A percentile compares a stretch with the other conserved stretches of the same genome.
phyloP scores from a whole-genome alignment of 2,329 filamentous ascomycete genomes.

The Aureobasidium sp. region DNA sequence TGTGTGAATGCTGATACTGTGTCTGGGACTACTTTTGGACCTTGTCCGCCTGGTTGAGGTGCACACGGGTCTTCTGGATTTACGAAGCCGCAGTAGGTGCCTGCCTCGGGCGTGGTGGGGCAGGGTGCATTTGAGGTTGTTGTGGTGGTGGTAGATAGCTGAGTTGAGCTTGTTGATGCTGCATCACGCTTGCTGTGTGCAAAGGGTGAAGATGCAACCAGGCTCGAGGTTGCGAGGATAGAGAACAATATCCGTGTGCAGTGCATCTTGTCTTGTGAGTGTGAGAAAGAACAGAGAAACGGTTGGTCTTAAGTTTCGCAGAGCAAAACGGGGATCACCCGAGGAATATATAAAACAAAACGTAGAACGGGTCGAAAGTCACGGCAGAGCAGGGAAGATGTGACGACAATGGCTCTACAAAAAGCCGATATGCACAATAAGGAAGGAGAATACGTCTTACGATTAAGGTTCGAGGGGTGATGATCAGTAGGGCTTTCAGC shows the following conservation, averaged over 20 bases:
- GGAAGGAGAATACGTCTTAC: not conserved
- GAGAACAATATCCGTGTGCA: not conserved
- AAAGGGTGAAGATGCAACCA: not conserved
- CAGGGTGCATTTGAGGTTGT: slow-evolving; percentile 25
- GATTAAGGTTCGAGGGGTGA: slow-evolving; percentile 1
- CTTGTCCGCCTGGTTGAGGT: slow-evolving; percentile 23
- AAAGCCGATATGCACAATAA: not conserved
- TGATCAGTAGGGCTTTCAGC: not conserved
- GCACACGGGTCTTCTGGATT: slow-evolving; percentile 26
- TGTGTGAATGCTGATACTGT: slow-evolving; percentile 23
- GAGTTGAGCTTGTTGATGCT: not conserved
- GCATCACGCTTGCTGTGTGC: not conserved
- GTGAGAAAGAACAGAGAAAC: not conserved
- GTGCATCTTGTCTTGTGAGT: not conserved
- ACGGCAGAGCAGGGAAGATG: not conserved
- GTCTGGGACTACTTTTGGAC: slow-evolving; percentile 21
- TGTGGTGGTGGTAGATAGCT: slow-evolving; percentile 16
- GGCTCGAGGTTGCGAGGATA: not conserved
- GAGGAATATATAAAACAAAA: not conserved
- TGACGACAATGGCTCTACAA: slow-evolving; percentile 2
- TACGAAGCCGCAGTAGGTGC: slow-evolving; percentile 33
- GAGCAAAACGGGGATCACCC: not conserved
- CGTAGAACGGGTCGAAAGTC: too few relatives aligned
- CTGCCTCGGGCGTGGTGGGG: slow-evolving; percentile 25
- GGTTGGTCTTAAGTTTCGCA: not conserved